phyloP scores from a whole-genome alignment of 192 early-diverging fungal genomes.

The Backusella psychrophila region DNA sequence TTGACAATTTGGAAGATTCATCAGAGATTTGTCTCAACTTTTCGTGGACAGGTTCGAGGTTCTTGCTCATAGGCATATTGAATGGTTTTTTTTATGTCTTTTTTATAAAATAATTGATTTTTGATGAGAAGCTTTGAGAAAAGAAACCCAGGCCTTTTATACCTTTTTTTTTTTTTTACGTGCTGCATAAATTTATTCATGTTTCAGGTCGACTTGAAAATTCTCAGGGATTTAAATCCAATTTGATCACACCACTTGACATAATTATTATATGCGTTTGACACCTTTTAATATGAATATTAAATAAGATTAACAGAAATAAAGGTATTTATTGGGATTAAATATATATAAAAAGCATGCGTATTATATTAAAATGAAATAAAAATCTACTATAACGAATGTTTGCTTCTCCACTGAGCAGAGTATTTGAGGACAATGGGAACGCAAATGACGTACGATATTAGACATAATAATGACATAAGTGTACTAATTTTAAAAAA shows the following conservation, averaged over 20 bases:
- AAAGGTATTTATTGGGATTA: background rate
- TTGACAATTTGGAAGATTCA: background rate
- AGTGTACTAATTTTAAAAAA: constrained; percentile 11
- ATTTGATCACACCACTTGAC: background rate
- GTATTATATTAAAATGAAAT: background rate
- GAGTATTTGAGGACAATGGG: constrained; percentile 10
- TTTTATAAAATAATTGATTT: background rate
- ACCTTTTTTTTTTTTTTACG: background rate
- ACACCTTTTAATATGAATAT: background rate
- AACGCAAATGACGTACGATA: constrained; percentile 1
- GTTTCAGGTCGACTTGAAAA: background rate
- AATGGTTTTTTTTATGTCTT: background rate
- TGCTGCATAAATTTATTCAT: background rate
- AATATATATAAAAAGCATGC: background rate
- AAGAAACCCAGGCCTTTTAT: background rate
- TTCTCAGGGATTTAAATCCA: background rate
- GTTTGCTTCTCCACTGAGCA: background rate
- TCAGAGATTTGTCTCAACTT: background rate
- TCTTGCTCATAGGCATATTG: background rate
- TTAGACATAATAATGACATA: background rate
- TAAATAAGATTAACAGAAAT: background rate
- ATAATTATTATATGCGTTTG: background rate
- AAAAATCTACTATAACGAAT: background rate
- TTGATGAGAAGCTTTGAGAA: background rate
- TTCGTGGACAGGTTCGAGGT: background rate